A percentile compares a stretch with the other conserved stretches of the same genome.
These are phyloP conservation scores for Purpureocillium lavendulum DNA, from an alignment of 2,329 filamentous ascomycete species.

Conservation along the genomic window DNA sequence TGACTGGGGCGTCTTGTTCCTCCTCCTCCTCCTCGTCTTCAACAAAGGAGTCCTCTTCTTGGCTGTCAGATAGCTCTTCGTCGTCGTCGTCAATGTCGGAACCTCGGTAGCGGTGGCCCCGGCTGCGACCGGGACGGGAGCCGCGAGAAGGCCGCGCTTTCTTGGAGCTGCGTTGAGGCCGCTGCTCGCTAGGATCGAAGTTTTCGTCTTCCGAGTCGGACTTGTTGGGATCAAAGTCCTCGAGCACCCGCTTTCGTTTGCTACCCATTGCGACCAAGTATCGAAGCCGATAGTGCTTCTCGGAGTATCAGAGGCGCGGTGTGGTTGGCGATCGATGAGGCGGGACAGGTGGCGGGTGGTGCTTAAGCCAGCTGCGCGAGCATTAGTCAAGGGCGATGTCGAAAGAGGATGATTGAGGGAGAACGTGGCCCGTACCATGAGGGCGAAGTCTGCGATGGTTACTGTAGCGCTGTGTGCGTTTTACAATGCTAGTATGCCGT, in stretches of 20 bases:
- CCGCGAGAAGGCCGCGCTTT: constrained; percentile 31
- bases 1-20: constrained; percentile 31
- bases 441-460: no score
- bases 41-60: constrained; percentile 41
- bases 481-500: neutral
- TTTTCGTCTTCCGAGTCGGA: constrained; percentile 60
- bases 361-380: no score
- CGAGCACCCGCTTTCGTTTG: constrained; percentile 51
- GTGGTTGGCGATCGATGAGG: no score
- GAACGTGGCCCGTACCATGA: no score
- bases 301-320: no score
- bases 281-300: neutral
- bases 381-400: no score
- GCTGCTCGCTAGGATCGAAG: constrained; percentile 47
- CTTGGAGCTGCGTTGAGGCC: constrained; percentile 32
- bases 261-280: constrained; percentile 18
- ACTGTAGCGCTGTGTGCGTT: no score
- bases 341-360: no score
- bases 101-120: constrained; percentile 39
- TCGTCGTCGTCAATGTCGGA: constrained; percentile 57
- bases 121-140: constrained; percentile 24
- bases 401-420: no score
- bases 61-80: constrained; percentile 44
- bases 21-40: constrained; percentile 29
- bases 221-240: constrained; percentile 57